Percentiles rank a stretch among this genome's conserved stretches.
These are phyloP conservation scores for Leccinum incarnatum DNA, from an alignment of 768 basidiomycete species.

Conservation along the genomic window DNA sequence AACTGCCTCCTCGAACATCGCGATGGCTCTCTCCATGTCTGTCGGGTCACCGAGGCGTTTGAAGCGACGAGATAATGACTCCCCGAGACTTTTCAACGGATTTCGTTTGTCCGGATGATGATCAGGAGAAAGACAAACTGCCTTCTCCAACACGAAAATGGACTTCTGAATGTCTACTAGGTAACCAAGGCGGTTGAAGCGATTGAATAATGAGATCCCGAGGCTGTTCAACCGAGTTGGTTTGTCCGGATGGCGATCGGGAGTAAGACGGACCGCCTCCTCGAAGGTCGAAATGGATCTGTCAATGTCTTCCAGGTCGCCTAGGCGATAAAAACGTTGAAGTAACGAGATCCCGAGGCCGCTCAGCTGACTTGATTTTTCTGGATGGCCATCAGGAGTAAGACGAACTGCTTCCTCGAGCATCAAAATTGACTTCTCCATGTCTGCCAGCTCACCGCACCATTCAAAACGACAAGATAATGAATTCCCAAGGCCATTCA, in stretches of 20 bases:
- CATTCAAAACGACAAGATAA: background rate
- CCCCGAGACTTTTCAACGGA: background rate
- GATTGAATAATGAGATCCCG: background rate
- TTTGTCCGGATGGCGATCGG: background rate
- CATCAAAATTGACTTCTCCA: background rate
- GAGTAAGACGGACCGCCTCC: background rate
- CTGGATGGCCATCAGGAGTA: background rate
- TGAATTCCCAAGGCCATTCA: background rate
- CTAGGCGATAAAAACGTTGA: background rate
- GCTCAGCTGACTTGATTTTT: background rate
- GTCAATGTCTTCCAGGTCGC: background rate
- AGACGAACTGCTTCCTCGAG: background rate
- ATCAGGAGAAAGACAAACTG: background rate
- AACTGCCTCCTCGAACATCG: background rate
- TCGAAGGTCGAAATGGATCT: background rate
- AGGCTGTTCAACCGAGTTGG: background rate
- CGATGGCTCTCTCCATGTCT: background rate
- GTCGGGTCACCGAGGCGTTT: background rate
- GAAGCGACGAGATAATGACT: background rate
- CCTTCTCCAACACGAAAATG: background rate
- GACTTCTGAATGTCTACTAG: background rate
- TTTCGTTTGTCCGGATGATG: background rate
- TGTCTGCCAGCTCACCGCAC: background rate
- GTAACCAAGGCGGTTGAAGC: background rate
- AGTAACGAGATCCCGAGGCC: background rate